Conservation (phyloP, 805 yeast genomes). For the Lipomyces lipofer region DNA sequence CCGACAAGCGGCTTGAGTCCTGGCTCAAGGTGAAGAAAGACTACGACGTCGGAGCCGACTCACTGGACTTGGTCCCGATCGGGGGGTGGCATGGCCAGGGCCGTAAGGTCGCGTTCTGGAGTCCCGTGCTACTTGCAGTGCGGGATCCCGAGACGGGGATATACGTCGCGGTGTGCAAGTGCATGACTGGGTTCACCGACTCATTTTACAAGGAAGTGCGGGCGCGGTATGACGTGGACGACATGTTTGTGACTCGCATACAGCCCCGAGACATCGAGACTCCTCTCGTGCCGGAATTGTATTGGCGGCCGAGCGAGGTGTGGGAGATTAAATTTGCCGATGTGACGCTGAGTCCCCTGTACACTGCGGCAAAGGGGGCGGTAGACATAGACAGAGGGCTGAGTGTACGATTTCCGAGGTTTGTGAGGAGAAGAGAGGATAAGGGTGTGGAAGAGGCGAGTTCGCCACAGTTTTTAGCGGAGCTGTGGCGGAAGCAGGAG, state of each 20-base stretch:
- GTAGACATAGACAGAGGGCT: constrained; percentile 29
- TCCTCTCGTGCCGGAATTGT: constrained; percentile 29
- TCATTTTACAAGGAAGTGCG: constrained; percentile 28
- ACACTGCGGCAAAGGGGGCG: constrained; percentile 29
- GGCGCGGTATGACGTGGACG: constrained; percentile 24
- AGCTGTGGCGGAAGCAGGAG: constrained; percentile 25
- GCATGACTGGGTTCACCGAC: constrained; percentile 35
- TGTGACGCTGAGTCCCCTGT: constrained; percentile 32
- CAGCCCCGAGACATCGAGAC: constrained; percentile 23
- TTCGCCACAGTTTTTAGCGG: constrained; percentile 29
- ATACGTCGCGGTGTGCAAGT: constrained; percentile 34
- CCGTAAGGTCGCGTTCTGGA: constrained; percentile 34
- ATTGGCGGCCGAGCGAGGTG: constrained; percentile 34
- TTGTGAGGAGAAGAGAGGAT: constrained; percentile 30
- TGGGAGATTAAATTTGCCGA: constrained; percentile 35
- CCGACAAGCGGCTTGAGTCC: constrained; percentile 33
- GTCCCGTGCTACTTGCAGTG: constrained; percentile 34
- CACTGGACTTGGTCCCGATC: constrained; percentile 34
- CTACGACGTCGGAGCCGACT: constrained; percentile 32
- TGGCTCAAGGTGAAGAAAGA: constrained; percentile 37
- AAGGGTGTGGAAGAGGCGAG: constrained; percentile 33
- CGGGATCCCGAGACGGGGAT: constrained; percentile 32
- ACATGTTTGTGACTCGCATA: constrained; percentile 7
- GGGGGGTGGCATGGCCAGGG: constrained; percentile 37
- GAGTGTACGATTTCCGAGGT: constrained; percentile 34